Conservation (phyloP, 2,329 filamentous ascomycete genomes). For the Penicillium aurantiogriseum region DNA sequence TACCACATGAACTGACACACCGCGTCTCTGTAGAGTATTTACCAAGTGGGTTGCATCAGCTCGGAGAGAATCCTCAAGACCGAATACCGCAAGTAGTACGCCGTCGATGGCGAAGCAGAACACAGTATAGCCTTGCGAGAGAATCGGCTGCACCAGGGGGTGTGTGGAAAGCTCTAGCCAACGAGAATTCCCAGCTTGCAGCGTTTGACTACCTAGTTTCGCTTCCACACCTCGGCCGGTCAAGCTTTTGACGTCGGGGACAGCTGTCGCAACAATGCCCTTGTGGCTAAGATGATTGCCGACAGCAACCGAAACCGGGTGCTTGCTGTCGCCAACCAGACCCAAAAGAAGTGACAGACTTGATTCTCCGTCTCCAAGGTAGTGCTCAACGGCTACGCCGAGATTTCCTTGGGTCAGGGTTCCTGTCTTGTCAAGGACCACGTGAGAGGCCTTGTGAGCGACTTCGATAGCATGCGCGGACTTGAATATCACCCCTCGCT, state of each 20-base stretch:
- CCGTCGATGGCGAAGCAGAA: constrained; percentile 57
- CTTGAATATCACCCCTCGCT: constrained; percentile 67
- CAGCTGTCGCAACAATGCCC: constrained; percentile 9
- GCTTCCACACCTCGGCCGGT: constrained; percentile 35
- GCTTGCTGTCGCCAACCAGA: constrained; percentile 46
- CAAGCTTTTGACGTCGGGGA: constrained; percentile 25
- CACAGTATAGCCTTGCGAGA: constrained; percentile 48
- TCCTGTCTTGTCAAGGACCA: constrained; percentile 80
- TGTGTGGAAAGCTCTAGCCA: constrained; percentile 38
- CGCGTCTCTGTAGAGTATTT: constrained; percentile 48
- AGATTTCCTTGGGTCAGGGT: constrained; percentile 64
- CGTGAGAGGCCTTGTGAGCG: constrained; percentile 60
- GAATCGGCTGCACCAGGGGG: constrained; percentile 33
- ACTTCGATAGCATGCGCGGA: constrained; percentile 63
- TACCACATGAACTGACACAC: constrained; percentile 42
- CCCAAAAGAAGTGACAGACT: constrained; percentile 35
- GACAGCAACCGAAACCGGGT: constrained; percentile 55
- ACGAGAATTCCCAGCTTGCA: constrained; percentile 32
- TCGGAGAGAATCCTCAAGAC: constrained; percentile 49
- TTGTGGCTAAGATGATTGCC: constrained; percentile 39
- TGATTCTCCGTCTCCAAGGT: background rate
- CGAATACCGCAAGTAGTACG: constrained; percentile 49
- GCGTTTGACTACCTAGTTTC: constrained; percentile 5
- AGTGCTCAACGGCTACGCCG: constrained; percentile 34
- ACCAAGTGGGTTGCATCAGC: constrained; percentile 54